These are phyloP conservation scores for Cytospora paraplurivora DNA, from an alignment of 2,329 filamentous ascomycete species.

Conservation along the genomic window DNA sequence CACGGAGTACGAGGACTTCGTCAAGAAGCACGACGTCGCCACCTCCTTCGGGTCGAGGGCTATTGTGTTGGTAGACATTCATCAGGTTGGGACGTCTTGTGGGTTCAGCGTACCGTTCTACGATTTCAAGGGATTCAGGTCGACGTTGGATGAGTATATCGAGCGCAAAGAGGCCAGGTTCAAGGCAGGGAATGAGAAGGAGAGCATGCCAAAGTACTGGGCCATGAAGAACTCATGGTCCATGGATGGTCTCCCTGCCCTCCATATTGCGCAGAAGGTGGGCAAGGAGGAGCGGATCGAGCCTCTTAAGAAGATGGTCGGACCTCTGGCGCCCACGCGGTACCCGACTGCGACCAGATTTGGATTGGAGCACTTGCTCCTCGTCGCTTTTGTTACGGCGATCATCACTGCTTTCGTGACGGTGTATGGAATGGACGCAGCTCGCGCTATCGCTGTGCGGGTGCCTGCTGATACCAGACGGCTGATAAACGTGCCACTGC, in stretches of 20 bases:
- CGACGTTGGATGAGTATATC: conserved; percentile 40
- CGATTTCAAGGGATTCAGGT: conserved; percentile 42
- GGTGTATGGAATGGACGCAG: conserved; percentile 20
- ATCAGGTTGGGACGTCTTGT: conserved; percentile 44
- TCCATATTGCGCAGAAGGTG: conserved; percentile 38
- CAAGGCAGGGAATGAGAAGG: conserved; percentile 38
- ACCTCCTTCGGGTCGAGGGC: conserved; percentile 39
- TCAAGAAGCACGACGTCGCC: conserved; percentile 37
- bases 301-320: conserved; percentile 46
- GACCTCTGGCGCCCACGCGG: conserved; percentile 35
- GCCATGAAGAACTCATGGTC: conserved; percentile 44
- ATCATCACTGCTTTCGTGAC: conserved; percentile 17
- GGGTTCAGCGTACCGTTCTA: conserved; percentile 45
- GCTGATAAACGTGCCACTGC: conserved; percentile 15
- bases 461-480: conserved; percentile 21
- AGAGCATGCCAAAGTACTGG: conserved; percentile 45
- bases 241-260: conserved; percentile 43
- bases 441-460: conserved; percentile 17
- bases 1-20: conserved; percentile 38
- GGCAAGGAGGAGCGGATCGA: conserved; percentile 37
- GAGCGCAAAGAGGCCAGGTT: conserved; percentile 38
- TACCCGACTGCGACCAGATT: conserved; percentile 20
- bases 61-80: conserved; percentile 43
- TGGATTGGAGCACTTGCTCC: conserved; percentile 20
- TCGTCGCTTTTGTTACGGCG: conserved; percentile 19